phyloP scores from a whole-genome alignment of 2,329 filamentous ascomycete genomes.

The Volutella citrinella region DNA sequence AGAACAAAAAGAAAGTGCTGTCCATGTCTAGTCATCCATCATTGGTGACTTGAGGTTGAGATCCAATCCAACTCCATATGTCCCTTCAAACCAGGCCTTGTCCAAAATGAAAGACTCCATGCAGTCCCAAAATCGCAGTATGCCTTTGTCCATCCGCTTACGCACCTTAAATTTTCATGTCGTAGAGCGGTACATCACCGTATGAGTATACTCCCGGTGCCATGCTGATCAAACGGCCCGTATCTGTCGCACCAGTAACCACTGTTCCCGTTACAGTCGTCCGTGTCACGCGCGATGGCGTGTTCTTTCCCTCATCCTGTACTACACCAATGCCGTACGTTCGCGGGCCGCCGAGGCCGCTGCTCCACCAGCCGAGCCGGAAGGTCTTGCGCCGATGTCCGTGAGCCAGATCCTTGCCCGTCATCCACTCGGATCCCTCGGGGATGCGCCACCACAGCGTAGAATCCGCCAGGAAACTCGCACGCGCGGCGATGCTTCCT shows the following conservation, averaged over 20 bases:
- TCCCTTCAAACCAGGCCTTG: too few species aligned
- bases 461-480: conserved; percentile 27
- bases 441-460: conserved; percentile 26
- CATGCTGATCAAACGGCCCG: conserved; percentile 23
- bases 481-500: conserved; percentile 27
- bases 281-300: background rate
- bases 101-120: too few species aligned
- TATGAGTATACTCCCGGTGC: conserved; percentile 24
- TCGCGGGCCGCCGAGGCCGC: conserved; percentile 13
- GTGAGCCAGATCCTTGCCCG: conserved; percentile 21
- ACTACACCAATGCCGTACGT: conserved; percentile 25
- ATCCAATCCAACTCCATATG: too few species aligned
- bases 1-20: too few species aligned
- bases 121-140: too few species aligned
- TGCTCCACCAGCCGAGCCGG: conserved; percentile 21
- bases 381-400: conserved; percentile 26
- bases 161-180: too few species aligned
- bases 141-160: too few species aligned
- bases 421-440: conserved; percentile 25
- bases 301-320: conserved; percentile 23
- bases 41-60: too few species aligned
- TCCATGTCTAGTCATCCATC: too few species aligned
- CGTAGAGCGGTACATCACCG: conserved; percentile 19
- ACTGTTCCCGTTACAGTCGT: conserved; percentile 6
- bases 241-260: conserved; percentile 5